Evolutionary conservation across 257 asterid genomes (phyloP), one percentile per base, ranked within the genome.

Genomic region (Rhazya stricta): DNA sequence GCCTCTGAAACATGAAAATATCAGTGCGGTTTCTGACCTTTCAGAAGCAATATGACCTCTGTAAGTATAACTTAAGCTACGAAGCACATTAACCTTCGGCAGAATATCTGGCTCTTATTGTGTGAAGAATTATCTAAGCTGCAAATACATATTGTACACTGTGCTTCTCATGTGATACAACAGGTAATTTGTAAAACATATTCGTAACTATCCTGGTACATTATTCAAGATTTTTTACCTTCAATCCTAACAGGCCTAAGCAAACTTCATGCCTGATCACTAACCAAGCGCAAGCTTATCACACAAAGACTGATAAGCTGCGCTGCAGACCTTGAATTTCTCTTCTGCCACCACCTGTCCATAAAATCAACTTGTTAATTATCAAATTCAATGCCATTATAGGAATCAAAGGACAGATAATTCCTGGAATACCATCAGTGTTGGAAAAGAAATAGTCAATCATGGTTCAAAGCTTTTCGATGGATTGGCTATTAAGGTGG

Each of bases 281-380:
- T 81, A 86, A 68, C 78, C 70, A n/a, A 85, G 21, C 15, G 81
- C 83, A 37, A 93, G 81, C 61, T 86, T 84, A 80, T 91, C 88
- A 6, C 97, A 90, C 71, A 95, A 78, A 57, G 94, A 92, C 81
- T 92, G 91, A 81, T 91, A 95, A 18, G 98, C 98, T 10, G 98
- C 92, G 70, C 96, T 87, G 87, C 99, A 95, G 15, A 50, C 88
- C 92, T 95, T 95, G 91, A 92, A 95, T 79, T 95, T 91, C 88
- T 92, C 96, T 85, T 91, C 98, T 2, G 99, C 97, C 39, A 76
- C 86, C 5, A 72, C 92, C 99, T 95, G 89, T 71, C 77, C 21
- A 74, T 8, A 71, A 5, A 60, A 58, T 74, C 29, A 61, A 57
- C 73, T 45, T 62, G 30, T 80, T 62, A 74, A n/a, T 39, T 54